These are phyloP conservation scores for Athelia sp. DNA, from an alignment of 1,284 basidiomycete species.

Conservation along the genomic window DNA sequence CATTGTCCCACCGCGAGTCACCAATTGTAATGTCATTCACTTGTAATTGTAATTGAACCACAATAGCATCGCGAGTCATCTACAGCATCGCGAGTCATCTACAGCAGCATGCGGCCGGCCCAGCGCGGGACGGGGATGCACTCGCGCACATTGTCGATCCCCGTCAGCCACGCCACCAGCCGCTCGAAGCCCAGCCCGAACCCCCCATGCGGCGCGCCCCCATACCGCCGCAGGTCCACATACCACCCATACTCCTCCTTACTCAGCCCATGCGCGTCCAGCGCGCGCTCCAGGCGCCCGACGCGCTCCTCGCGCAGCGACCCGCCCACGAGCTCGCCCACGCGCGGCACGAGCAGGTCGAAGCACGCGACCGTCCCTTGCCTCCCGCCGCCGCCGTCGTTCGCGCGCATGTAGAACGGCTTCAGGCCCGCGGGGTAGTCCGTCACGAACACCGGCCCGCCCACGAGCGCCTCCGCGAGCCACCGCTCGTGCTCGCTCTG, in stretches of 20 bases:
- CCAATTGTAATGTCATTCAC: too few relatives aligned
- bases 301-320: slow-evolving; percentile 84
- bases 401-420: slow-evolving; percentile 92
- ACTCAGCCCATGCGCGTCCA: slow-evolving; percentile 47
- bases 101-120: slow-evolving; percentile 75
- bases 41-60: too few relatives aligned
- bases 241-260: slow-evolving; percentile 79
- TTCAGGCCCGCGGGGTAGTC: slow-evolving; percentile 84
- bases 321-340: slow-evolving; percentile 92
- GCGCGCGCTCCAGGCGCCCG: slow-evolving; percentile 46
- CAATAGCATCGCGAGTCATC: too few relatives aligned
- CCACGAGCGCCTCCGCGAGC: slow-evolving; percentile 65
- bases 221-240: slow-evolving; percentile 72
- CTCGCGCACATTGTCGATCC: slow-evolving; percentile 82
- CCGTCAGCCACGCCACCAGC: slow-evolving; percentile 79
- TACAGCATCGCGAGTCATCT: not conserved
- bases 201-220: slow-evolving; percentile 86
- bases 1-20: too few relatives aligned
- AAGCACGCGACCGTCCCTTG: slow-evolving; percentile 89
- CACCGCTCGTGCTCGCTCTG: slow-evolving; percentile 92
- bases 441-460: slow-evolving; percentile 85
- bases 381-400: slow-evolving; percentile 25
- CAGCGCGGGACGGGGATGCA: slow-evolving; percentile 88
- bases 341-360: slow-evolving; percentile 83
- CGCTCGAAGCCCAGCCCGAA: slow-evolving; percentile 94